Evolutionary conservation across 805 yeast species (phyloP).

Genomic region (Pichia cephalocereana): DNA sequence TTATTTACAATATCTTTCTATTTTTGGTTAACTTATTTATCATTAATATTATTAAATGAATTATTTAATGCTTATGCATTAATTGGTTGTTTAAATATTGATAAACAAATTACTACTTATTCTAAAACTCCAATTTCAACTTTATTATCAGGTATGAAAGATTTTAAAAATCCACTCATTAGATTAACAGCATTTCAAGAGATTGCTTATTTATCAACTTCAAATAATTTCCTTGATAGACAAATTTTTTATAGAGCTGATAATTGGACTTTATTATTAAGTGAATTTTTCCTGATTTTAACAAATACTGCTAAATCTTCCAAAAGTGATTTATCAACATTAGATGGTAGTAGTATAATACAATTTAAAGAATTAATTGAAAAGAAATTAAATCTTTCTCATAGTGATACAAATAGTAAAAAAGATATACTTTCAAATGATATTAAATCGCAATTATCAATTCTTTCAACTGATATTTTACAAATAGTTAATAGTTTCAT

Average conservation of each 20-base stretch:
- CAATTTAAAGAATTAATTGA: not conserved
- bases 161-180: conserved; percentile 35
- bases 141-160: conserved; percentile 52
- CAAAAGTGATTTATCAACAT: conserved; percentile 15
- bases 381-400: not conserved
- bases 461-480: not conserved
- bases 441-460: not conserved
- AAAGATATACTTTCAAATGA: not conserved
- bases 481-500: not conserved
- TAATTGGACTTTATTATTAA: conserved; percentile 49
- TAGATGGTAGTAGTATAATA: not conserved
- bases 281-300: conserved; percentile 50
- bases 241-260: conserved; percentile 39
- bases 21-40: conserved; percentile 27
- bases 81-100: conserved; percentile 64
- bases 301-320: conserved; percentile 27
- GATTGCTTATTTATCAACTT: conserved; percentile 52
- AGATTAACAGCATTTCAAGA: conserved; percentile 70
- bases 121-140: conserved; percentile 57
- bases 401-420: not conserved
- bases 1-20: not conserved
- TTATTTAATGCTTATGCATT: conserved; percentile 57
- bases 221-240: conserved; percentile 39
- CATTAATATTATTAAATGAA: conserved; percentile 50
- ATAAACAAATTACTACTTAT: conserved; percentile 48